Base-by-base conservation (phyloP, 495 filamentous ascomycete genomes). In the Daldinia decipiens region DNA sequence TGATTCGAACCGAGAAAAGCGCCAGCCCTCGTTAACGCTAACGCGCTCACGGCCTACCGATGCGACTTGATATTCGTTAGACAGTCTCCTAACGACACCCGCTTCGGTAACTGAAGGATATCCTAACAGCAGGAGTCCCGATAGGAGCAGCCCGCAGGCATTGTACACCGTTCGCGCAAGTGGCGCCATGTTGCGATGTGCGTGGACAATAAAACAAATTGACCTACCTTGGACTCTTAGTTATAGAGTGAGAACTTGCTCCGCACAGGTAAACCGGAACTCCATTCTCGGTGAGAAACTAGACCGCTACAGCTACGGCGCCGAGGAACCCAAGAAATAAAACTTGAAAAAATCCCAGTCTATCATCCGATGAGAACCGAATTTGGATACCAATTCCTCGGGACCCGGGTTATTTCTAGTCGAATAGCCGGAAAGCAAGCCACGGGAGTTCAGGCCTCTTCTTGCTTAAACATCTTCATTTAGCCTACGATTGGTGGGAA, bases 1-100 rank as follows among this genome's bases (percentile, higher is more conserved):
- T 32, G 74, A 71, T 12, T 71, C 75, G 38, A 78, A 80, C 59
- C 80, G 78, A 21, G 72, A 76, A 47, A 82, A 82, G 11, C 68
- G 50, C 80, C 80, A 82, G 54, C 51, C 74, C 0, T 70, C 17
- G 53, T 80, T 79, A 70, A 82, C 52, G 52, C 71, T 77, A 21
- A 76, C 57, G 11, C 75, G 76, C 52, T 79, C 71, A 34, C 79
- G 78, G 8, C 63, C 59, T 19, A 29, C 17, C 4, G 19, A 4
- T 3, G 58, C 39, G 21, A 53, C 53, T 39, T 71, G 59, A 59
- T 65, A 53, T 59, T 26, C 32, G 19, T 58, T 24, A 27, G 26
- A 43, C 36, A 36, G 34, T 29, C n/a, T 65, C 43, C 40, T 55
- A 5, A 56, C 59, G 27, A 72, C 47, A n/a, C 47, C 59, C 29